A percentile compares a stretch with the other conserved stretches of the same genome.
phyloP scores from a whole-genome alignment of 352 stramenopile species.

The Phytophthora meadii region DNA sequence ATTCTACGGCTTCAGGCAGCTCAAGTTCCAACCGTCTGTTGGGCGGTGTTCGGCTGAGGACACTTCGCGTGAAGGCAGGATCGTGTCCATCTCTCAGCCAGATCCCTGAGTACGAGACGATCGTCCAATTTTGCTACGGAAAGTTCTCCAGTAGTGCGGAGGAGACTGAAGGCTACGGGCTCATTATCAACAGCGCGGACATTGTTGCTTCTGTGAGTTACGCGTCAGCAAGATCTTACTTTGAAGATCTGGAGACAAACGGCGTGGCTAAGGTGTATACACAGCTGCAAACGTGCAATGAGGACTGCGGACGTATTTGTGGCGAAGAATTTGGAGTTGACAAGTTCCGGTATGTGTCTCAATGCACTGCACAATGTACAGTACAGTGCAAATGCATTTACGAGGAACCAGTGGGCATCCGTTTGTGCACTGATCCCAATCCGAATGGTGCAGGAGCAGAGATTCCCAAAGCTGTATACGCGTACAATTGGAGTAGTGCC shows the following conservation, averaged over 20 bases:
- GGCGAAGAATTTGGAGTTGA: conserved; percentile 65
- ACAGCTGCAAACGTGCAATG: conserved; percentile 64
- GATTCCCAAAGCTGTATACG: conserved; percentile 46
- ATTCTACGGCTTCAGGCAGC: conserved; percentile 17
- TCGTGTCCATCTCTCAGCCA: conserved; percentile 56
- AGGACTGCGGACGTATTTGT: conserved; percentile 51
- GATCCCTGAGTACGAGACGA: conserved; percentile 67
- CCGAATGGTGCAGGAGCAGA: conserved; percentile 45
- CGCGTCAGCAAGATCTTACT: conserved; percentile 57
- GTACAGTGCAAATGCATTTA: conserved; percentile 79
- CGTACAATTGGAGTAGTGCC: conserved; percentile 63
- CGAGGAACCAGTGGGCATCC: conserved; percentile 56
- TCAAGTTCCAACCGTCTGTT: conserved; percentile 61
- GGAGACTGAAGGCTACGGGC: conserved; percentile 57
- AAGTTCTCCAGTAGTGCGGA: conserved; percentile 44
- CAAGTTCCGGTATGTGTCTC: conserved; percentile 50
- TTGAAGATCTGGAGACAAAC: conserved; percentile 36
- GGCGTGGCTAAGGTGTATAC: conserved; percentile 49
- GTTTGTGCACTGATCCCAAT: conserved; percentile 56
- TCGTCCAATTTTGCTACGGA: conserved; percentile 72
- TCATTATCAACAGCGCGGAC: conserved; percentile 63
- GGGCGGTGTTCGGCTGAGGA: conserved; percentile 61
- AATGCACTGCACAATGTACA: conserved; percentile 53
- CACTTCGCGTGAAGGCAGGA: conserved; percentile 59
- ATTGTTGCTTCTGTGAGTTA: conserved; percentile 54